Conservation (phyloP, 805 yeast genomes). For the Candida yuanshanica region DNA sequence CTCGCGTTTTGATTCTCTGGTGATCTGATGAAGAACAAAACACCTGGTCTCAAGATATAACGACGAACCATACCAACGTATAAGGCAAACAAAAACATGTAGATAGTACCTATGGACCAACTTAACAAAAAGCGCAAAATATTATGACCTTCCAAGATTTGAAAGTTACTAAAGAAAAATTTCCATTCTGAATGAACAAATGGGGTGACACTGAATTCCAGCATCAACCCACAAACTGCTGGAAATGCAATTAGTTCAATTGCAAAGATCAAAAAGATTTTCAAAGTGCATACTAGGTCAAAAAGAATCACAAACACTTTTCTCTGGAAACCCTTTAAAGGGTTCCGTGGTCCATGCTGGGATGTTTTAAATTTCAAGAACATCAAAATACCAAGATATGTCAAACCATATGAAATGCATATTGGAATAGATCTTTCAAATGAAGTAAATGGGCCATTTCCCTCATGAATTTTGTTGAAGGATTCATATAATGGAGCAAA, state of each 20-base stretch:
- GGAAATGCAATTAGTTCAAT: conserved; percentile 87
- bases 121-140: conserved; percentile 1
- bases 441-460: conserved; percentile 26
- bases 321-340: conserved; percentile 47
- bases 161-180: conserved; percentile 1
- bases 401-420: conserved; percentile 29
- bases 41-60: conserved; percentile 77
- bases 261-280: conserved; percentile 69
- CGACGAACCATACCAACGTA: conserved; percentile 80
- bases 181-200: conserved; percentile 27
- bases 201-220: conserved; percentile 67
- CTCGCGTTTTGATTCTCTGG: conserved; percentile 92
- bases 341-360: conserved; percentile 30
- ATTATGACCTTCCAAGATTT: not conserved
- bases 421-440: conserved; percentile 34
- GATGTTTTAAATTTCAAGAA: conserved; percentile 27
- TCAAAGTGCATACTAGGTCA: conserved; percentile 55
- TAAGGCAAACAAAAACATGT: conserved; percentile 83
- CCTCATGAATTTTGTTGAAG: conserved; percentile 16
- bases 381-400: conserved; percentile 23
- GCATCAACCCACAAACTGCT: conserved; percentile 71
- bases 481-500: conserved; percentile 19
- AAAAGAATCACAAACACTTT: conserved; percentile 45
- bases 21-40: conserved; percentile 82
- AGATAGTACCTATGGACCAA: conserved; percentile 75